A percentile compares a stretch with the other conserved stretches of the same genome.
Conservation (phyloP, 306 rosid genomes). For the Arachis stenosperma region DNA sequence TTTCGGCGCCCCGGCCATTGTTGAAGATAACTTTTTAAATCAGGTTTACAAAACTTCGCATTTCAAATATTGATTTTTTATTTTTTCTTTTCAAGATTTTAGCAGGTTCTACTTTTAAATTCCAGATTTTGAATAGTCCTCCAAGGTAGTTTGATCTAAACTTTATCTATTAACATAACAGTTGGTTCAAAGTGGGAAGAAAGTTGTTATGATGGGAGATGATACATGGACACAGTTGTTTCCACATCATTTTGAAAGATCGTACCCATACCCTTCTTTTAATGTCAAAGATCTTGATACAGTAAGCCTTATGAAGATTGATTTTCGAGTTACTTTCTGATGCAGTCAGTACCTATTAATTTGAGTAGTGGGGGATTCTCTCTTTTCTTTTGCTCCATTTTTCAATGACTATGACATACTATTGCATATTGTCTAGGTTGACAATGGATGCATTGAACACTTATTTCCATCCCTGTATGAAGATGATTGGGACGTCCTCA, state of each 20-base stretch:
- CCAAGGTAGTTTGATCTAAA: slow-evolving; percentile 24
- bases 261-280: slow-evolving; percentile 90
- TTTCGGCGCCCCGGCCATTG: slow-evolving; percentile 93
- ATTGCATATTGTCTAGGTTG: slow-evolving; percentile 64
- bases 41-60: slow-evolving; percentile 47
- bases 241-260: slow-evolving; percentile 81
- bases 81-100: neutral
- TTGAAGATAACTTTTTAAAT: slow-evolving; percentile 79
- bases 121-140: neutral
- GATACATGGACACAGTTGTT: slow-evolving; percentile 98
- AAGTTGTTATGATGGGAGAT: slow-evolving; percentile 97
- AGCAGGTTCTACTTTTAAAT: neutral
- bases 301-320: slow-evolving; percentile 50
- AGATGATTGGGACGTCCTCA: slow-evolving; percentile 96
- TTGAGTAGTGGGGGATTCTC: neutral
- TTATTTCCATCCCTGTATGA: slow-evolving; percentile 78
- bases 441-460: slow-evolving; percentile 92
- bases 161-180: slow-evolving; percentile 43
- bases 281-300: slow-evolving; percentile 96
- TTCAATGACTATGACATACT: slow-evolving; percentile 25
- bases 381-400: neutral
- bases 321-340: slow-evolving; percentile 29
- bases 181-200: slow-evolving; percentile 90
- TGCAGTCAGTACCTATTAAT: slow-evolving; percentile 29
- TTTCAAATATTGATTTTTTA: slow-evolving; percentile 22